A percentile compares a stretch with the other conserved stretches of the same genome.
Conservation (phyloP, 805 yeast genomes). For the Suhomyces sp. region DNA sequence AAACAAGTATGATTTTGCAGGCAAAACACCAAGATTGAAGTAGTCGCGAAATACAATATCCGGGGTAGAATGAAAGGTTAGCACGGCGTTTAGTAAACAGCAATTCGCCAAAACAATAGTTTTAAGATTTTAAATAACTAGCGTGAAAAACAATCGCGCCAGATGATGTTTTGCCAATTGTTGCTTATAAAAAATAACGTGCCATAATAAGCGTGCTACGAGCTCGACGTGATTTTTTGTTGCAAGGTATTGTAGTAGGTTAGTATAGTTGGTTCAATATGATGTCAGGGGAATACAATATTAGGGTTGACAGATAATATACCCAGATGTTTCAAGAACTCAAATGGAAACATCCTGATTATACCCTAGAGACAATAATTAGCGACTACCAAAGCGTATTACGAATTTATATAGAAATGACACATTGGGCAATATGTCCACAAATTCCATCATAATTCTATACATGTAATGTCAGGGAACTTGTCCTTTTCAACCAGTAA, state of each 20-base stretch:
- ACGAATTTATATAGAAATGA: background rate
- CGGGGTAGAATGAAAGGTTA: background rate
- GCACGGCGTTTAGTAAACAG: background rate
- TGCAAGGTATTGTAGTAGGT: background rate
- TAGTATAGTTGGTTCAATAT: background rate
- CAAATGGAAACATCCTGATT: background rate
- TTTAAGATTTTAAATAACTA: background rate
- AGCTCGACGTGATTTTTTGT: background rate
- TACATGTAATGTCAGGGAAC: background rate
- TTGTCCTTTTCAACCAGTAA: background rate
- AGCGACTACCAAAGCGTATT: background rate
- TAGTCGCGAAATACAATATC: background rate
- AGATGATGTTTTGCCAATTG: background rate
- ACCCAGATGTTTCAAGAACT: background rate
- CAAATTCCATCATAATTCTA: background rate
- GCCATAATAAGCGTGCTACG: background rate
- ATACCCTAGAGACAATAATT: too few relatives aligned
- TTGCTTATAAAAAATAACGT: background rate
- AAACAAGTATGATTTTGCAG: too few relatives aligned
- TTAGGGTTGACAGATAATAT: background rate
- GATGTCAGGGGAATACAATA: background rate
- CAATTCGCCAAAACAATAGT: background rate
- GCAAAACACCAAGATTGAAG: too few relatives aligned
- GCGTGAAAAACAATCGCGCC: background rate
- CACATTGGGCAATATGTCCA: background rate